phyloP scores from a whole-genome alignment of 2,329 filamentous ascomycete species.

The Ophiostoma piceae region DNA sequence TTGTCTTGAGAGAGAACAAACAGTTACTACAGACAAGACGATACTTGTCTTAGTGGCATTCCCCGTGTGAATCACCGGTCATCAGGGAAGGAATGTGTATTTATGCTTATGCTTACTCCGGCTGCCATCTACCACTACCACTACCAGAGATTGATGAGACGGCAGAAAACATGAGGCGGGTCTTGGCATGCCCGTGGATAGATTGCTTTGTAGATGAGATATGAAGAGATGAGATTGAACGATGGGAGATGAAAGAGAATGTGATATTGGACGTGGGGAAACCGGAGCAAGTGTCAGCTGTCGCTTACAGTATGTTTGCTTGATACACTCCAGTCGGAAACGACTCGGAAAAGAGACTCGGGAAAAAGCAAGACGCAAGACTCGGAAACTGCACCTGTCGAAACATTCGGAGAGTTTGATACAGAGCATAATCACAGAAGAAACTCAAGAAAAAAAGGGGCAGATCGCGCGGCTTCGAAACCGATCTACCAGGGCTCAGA shows the following conservation, averaged over 20 bases:
- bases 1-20: not conserved
- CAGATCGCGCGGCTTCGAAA: constrained; percentile 8
- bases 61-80: not conserved
- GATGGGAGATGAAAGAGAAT: not conserved
- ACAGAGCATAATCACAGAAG: not conserved
- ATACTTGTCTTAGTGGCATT: not conserved
- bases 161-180: not conserved
- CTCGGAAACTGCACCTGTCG: not conserved
- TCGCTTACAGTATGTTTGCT: not conserved
- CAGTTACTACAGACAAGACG: not conserved
- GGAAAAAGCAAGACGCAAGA: not conserved
- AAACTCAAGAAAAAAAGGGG: not conserved
- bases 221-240: not conserved
- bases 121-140: not conserved
- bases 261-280: not conserved
- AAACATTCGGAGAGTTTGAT: constrained; percentile 8
- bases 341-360: not conserved
- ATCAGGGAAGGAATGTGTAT: not conserved
- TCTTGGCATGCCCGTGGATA: constrained; percentile 6
- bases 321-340: not conserved
- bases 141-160: not conserved
- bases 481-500: not conserved
- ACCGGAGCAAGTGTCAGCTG: not conserved
- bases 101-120: not conserved
- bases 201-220: not conserved